Conservation (phyloP, 352 stramenopile species). For the Pelagophyceae sp. region DNA sequence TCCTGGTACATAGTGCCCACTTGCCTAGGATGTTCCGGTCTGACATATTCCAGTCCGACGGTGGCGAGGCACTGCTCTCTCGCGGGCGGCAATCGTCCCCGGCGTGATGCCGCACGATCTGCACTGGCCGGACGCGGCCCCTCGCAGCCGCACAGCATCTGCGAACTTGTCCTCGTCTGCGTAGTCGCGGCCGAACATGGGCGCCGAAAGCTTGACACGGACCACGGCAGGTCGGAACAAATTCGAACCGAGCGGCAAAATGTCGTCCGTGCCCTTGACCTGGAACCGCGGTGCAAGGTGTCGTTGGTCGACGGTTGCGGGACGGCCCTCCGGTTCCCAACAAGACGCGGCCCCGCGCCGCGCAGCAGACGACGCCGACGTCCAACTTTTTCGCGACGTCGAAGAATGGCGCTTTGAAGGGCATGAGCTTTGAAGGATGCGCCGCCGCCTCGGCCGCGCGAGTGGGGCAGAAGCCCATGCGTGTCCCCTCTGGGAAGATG, state of each 20-base stretch:
- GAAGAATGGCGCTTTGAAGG: constrained; percentile 17
- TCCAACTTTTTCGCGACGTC: not conserved
- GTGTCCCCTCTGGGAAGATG: constrained; percentile 15
- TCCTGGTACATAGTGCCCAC: too few relatives aligned
- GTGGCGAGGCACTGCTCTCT: too few relatives aligned
- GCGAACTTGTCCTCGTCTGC: not conserved
- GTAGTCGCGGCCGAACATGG: constrained; percentile 2
- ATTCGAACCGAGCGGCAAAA: not conserved
- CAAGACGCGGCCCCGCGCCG: too few relatives aligned
- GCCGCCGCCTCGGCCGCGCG: not conserved
- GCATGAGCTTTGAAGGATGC: constrained; percentile 12
- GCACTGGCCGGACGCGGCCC: too few relatives aligned
- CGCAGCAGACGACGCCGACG: not conserved
- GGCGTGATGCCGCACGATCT: too few relatives aligned
- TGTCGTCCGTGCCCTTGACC: constrained; percentile 2
- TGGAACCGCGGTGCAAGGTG: too few relatives aligned
- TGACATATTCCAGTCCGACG: too few relatives aligned
- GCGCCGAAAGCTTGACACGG: not conserved
- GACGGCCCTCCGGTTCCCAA: too few relatives aligned
- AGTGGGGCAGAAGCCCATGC: not conserved
- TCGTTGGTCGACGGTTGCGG: too few relatives aligned
- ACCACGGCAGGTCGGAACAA: not conserved
- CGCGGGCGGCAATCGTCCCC: too few relatives aligned
- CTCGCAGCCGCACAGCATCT: not conserved
- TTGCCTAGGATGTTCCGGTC: too few relatives aligned